Percentiles rank a stretch among this genome's conserved stretches.
Conservation (phyloP, 75 land plant genomes). For the Azolla pinnata region DNA sequence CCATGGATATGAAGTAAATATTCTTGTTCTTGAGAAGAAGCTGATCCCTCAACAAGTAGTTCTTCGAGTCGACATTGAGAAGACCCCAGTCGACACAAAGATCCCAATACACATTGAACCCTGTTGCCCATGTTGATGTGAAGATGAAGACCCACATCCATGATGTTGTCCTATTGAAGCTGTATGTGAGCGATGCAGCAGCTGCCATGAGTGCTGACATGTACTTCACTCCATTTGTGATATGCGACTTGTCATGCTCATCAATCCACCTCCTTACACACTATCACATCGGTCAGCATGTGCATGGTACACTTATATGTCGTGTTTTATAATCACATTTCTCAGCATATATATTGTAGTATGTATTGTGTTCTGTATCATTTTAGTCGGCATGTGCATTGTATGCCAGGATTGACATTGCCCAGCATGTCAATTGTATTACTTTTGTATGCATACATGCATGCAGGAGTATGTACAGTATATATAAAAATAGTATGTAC, state of each 20-base stretch:
- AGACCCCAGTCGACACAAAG: constrained; percentile 86
- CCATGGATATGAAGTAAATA: constrained; percentile 82
- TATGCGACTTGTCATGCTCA: constrained; percentile 48
- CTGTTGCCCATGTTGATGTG: constrained; percentile 67
- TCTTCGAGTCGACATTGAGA: constrained; percentile 51
- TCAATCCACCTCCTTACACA: constrained; percentile 84
- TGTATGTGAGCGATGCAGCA: constrained; percentile 62
- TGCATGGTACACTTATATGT: no score
- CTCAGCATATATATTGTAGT: no score
- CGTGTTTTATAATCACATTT: no score
- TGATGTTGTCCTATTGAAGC: constrained; percentile 32
- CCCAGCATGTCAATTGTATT: no score
- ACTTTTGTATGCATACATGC: no score
- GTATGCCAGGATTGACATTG: no score
- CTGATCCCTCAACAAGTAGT: constrained; percentile 74
- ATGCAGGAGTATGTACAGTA: no score
- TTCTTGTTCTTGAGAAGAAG: constrained; percentile 57
- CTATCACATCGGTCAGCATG: constrained; percentile 26
- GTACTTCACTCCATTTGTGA: constrained; percentile 74
- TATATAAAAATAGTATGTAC: no score
- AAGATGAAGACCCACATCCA: constrained; percentile 56
- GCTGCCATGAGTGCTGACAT: constrained; percentile 90
- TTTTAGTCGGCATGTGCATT: no score
- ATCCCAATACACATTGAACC: constrained; percentile 91
- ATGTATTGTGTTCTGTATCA: no score